phyloP scores from a whole-genome alignment of 2,329 filamentous ascomycete genomes.

The Cercospora citrullina region DNA sequence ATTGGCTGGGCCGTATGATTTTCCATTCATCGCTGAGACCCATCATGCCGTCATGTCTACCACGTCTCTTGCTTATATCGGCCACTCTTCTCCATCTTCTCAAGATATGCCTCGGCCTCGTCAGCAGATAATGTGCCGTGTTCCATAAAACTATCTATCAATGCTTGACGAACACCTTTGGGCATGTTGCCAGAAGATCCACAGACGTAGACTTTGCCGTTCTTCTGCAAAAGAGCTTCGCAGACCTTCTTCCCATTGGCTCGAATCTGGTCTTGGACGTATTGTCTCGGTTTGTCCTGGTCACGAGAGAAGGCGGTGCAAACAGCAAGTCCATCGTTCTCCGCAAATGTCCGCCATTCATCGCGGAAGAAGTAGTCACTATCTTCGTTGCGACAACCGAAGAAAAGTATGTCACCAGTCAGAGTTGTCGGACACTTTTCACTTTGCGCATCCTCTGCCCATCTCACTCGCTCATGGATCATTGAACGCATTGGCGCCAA shows the following conservation, averaged over 20 bases:
- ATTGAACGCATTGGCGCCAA: slow-evolving; percentile 81
- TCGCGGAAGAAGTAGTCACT: slow-evolving; percentile 79
- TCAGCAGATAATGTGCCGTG: slow-evolving; percentile 45
- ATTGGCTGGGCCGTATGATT: neutral
- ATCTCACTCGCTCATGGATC: slow-evolving; percentile 66
- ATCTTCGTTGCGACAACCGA: slow-evolving; percentile 72
- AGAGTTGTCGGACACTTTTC: slow-evolving; percentile 18
- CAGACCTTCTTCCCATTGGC: slow-evolving; percentile 53
- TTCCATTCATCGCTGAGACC: neutral
- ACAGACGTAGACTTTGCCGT: slow-evolving; percentile 59
- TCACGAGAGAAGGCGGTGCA: slow-evolving; percentile 71
- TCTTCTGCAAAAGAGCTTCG: slow-evolving; percentile 51
- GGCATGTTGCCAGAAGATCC: slow-evolving; percentile 70
- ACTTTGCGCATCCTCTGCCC: slow-evolving; percentile 35
- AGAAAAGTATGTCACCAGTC: slow-evolving; percentile 64
- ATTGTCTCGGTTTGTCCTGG: slow-evolving; percentile 61
- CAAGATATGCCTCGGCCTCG: slow-evolving; percentile 59
- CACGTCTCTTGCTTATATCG: slow-evolving; percentile 70
- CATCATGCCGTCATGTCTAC: slow-evolving; percentile 42
- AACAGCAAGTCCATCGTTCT: slow-evolving; percentile 52
- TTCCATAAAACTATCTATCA: slow-evolving; percentile 60
- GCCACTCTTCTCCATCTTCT: slow-evolving; percentile 60
- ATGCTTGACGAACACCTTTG: slow-evolving; percentile 64
- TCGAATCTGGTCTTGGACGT: slow-evolving; percentile 66
- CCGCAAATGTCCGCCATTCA: slow-evolving; percentile 64